Conservation (phyloP, 2,329 filamentous ascomycete species). For the Cadophora malorum region DNA sequence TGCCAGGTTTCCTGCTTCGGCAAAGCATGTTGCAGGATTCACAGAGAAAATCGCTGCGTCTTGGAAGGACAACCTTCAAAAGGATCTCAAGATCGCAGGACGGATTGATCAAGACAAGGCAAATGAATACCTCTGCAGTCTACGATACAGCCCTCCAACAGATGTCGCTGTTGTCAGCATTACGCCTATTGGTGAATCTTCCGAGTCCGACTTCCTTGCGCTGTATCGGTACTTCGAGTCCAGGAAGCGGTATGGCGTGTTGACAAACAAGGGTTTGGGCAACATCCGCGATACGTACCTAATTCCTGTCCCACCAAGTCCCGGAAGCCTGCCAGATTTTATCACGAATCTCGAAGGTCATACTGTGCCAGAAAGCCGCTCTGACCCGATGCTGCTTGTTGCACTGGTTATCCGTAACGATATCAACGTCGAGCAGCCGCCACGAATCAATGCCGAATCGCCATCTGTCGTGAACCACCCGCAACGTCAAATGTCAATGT, state of each 20-base stretch:
- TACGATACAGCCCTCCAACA: conserved; percentile 81
- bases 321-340: conserved; percentile 78
- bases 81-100: conserved; percentile 73
- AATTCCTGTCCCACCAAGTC: conserved; percentile 79
- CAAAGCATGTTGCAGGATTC: conserved; percentile 83
- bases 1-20: conserved; percentile 76
- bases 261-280: conserved; percentile 75
- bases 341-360: conserved; percentile 88
- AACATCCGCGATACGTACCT: conserved; percentile 92
- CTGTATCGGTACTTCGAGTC: conserved; percentile 88
- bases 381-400: conserved; percentile 79
- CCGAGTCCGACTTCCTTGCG: conserved; percentile 69
- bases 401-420: conserved; percentile 80
- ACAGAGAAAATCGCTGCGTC: conserved; percentile 63
- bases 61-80: conserved; percentile 80
- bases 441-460: conserved; percentile 33
- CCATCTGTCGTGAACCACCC: conserved; percentile 48
- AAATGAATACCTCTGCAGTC: conserved; percentile 87
- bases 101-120: conserved; percentile 84
- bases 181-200: conserved; percentile 65
- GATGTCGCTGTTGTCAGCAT: conserved; percentile 85
- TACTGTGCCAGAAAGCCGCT: conserved; percentile 72
- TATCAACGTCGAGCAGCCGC: conserved; percentile 35
- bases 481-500: conserved; percentile 55
- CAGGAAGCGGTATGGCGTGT: conserved; percentile 85